Evolutionary conservation across 1,284 basidiomycete genomes (phyloP).

Genomic region (Marasmius fiardii): DNA sequence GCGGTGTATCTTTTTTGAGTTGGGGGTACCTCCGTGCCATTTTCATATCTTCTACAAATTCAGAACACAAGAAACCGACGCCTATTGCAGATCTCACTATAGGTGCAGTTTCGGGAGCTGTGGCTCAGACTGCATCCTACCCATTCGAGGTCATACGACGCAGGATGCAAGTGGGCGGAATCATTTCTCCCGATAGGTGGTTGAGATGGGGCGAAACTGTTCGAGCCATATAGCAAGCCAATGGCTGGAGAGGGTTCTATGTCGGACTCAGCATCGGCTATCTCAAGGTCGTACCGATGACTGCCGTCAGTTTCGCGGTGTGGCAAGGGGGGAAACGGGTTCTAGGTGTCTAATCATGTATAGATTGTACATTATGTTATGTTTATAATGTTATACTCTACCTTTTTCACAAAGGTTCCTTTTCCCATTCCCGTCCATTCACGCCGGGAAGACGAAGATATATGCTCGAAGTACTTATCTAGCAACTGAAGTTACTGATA

Average conservation of each 20-base stretch:
- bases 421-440: conserved; percentile 1
- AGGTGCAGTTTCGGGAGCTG: conserved; percentile 88
- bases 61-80: conserved; percentile 41
- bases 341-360: conserved; percentile 42
- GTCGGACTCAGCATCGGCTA: conserved; percentile 94
- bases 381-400: conserved; percentile 12
- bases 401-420: conserved; percentile 1
- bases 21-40: conserved; percentile 82
- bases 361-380: conserved; percentile 13
- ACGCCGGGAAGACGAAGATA: too few species aligned
- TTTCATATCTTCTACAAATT: conserved; percentile 47
- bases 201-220: conserved; percentile 80
- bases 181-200: conserved; percentile 75
- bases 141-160: conserved; percentile 95
- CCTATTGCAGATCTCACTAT: conserved; percentile 67
- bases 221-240: conserved; percentile 59
- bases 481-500: too few species aligned
- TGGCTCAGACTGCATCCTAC: conserved; percentile 91
- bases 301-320: conserved; percentile 74
- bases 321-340: conserved; percentile 74
- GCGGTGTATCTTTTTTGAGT: conserved; percentile 92
- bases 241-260: conserved; percentile 89
- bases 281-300: conserved; percentile 98
- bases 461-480: too few species aligned
- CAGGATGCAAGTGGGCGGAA: conserved; percentile 94